Evolutionary conservation across 768 basidiomycete genomes (phyloP).

Genomic region (Chalciporus piperatus): DNA sequence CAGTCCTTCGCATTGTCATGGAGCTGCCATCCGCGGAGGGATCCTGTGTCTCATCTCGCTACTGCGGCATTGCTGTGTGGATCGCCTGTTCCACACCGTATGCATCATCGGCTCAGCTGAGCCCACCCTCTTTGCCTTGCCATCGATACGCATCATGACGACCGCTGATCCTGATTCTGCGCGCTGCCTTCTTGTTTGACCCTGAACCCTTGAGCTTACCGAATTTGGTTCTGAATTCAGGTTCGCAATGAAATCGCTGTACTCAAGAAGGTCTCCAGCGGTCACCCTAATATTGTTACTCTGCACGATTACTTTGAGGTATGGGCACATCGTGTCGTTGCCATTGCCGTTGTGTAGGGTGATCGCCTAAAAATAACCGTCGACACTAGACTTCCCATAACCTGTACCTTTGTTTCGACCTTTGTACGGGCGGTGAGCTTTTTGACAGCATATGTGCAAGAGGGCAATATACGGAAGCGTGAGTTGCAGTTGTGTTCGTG

Average conservation of each 20-base stretch:
- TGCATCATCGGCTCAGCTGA: slow-evolving; percentile 1
- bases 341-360: not conserved
- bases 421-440: slow-evolving; percentile 97
- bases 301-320: slow-evolving; percentile 97
- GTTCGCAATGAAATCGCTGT: slow-evolving; percentile 97
- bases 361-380: slow-evolving; percentile 4
- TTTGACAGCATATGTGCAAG: slow-evolving; percentile 98
- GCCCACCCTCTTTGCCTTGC: slow-evolving; percentile 1
- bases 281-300: slow-evolving; percentile 87
- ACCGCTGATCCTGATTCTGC: slow-evolving; percentile 9
- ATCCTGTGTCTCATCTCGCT: not conserved
- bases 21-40: slow-evolving; percentile 5
- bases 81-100: not conserved
- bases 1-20: slow-evolving; percentile 7
- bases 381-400: slow-evolving; percentile 76
- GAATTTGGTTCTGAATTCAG: slow-evolving; percentile 37
- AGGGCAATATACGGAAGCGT: slow-evolving; percentile 96
- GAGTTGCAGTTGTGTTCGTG: slow-evolving; percentile 25
- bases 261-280: slow-evolving; percentile 89
- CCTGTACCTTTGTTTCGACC: slow-evolving; percentile 91
- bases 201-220: slow-evolving; percentile 15
- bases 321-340: slow-evolving; percentile 14
- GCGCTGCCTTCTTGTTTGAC: not conserved
- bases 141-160: slow-evolving; percentile 10
- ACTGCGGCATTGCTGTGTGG: not conserved